Evolutionary conservation across 2,329 filamentous ascomycete genomes (phyloP).

Genomic region (Colletotrichum theobromicola): DNA sequence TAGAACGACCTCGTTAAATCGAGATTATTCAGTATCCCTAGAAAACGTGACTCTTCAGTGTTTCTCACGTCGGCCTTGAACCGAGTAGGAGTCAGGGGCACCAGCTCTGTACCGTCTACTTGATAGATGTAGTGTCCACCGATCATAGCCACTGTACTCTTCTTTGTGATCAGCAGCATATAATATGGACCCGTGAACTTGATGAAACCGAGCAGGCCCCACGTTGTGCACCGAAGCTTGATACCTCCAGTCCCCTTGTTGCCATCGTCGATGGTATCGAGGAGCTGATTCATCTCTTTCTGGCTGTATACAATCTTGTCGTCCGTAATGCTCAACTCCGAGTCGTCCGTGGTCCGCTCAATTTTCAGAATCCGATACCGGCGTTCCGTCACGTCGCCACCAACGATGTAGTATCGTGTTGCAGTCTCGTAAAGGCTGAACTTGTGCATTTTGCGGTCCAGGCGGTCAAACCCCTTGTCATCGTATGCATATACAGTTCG

Average conservation of each 20-base stretch:
- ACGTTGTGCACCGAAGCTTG: constrained; percentile 86
- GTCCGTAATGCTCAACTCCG: constrained; percentile 83
- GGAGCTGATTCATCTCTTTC: constrained; percentile 89
- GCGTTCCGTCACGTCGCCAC: constrained; percentile 87
- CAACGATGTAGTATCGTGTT: constrained; percentile 91
- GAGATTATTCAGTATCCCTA: constrained; percentile 87
- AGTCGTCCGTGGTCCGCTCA: constrained; percentile 79
- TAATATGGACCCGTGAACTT: constrained; percentile 96
- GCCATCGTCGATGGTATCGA: constrained; percentile 93
- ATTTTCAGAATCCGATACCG: constrained; percentile 94
- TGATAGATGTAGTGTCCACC: constrained; percentile 97
- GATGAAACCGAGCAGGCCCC: constrained; percentile 95
- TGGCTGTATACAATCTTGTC: constrained; percentile 95
- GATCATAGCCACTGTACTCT: constrained; percentile 94
- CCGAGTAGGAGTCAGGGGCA: constrained; percentile 81
- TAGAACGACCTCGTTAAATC: constrained; percentile 94
- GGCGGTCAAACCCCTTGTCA: constrained; percentile 37
- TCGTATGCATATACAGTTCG: constrained; percentile 36
- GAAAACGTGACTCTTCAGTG: constrained; percentile 86
- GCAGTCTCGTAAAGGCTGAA: constrained; percentile 98
- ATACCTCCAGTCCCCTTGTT: constrained; percentile 91
- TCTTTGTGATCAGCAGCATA: constrained; percentile 95
- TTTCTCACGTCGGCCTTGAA: constrained; percentile 80
- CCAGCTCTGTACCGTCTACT: constrained; percentile 89
- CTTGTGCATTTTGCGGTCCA: constrained; percentile 81